Percentiles rank a stretch among this genome's conserved stretches.
These are phyloP conservation scores for Cyberlindnera samutprakarnensis DNA, from an alignment of 805 yeast species.

Conservation along the genomic window DNA sequence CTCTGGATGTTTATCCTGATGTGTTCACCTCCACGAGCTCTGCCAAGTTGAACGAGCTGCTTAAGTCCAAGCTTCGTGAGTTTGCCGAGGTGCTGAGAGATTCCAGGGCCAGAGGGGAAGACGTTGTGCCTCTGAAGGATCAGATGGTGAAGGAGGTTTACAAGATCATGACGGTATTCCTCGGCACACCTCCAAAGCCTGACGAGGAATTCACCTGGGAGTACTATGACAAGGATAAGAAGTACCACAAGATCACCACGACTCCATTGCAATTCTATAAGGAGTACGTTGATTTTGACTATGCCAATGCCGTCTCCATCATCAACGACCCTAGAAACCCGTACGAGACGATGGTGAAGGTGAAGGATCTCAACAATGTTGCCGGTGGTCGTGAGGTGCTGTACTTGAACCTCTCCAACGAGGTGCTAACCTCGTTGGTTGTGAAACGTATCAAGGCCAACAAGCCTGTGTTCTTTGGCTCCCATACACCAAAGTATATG, in stretches of 20 bases:
- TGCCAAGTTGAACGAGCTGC: conserved; percentile 44
- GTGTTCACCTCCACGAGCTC: conserved; percentile 46
- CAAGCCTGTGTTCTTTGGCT: conserved; percentile 82
- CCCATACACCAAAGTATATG: conserved; percentile 79
- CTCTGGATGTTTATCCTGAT: conserved; percentile 68
- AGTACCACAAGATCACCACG: conserved; percentile 37
- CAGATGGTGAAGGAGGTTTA: conserved; percentile 55
- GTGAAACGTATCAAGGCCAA: conserved; percentile 61
- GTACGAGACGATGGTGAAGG: conserved; percentile 54
- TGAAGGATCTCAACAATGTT: conserved; percentile 71
- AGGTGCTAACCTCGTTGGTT: conserved; percentile 50
- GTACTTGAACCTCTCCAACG: conserved; percentile 62
- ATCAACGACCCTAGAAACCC: conserved; percentile 79
- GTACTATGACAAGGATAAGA: conserved; percentile 61
- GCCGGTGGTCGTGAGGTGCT: conserved; percentile 61
- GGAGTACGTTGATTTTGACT: conserved; percentile 45
- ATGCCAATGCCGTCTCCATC: conserved; percentile 50
- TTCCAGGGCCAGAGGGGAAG: conserved; percentile 8
- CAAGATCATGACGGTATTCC: conserved; percentile 55
- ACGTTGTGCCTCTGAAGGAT: conserved; percentile 27
- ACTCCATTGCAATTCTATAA: conserved; percentile 61
- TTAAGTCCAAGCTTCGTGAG: conserved; percentile 69
- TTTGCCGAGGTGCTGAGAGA: conserved; percentile 62
- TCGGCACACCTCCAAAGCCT: conserved; percentile 78
- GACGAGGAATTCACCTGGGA: conserved; percentile 66